Base-by-base conservation (phyloP, 1,284 basidiomycete species). In the Fomitopsis schrenkii region DNA sequence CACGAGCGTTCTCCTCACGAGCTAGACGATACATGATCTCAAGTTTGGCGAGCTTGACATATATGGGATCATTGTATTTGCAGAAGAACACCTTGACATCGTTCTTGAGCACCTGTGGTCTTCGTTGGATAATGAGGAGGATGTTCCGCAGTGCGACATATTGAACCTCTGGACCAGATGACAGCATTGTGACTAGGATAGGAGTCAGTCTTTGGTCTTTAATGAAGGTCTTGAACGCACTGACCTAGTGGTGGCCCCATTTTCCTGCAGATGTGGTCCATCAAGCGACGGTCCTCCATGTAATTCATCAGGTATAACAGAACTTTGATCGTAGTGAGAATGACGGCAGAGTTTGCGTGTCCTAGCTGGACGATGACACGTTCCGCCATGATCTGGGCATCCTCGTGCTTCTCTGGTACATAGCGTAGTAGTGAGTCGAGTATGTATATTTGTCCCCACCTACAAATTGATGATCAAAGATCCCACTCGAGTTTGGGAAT, bases 21-120 rank as follows among this genome's bases (percentile, higher is more conserved):
- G 95, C 94, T 28, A 99, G 81, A 17, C 97, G 87, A 74, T 98
- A 97, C 90, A 99, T 98, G 70, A 99, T 98, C 74, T 99, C 97
- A 61, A 99, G 82, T 73, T 99, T 99, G 58, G 96, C 96, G 41
- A 99, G 84, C 75, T 99, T 99, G 76, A 99, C 95, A 75, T 99
- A 99, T 65, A 97, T 95, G 2, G 97, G 97, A 72, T 99, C 97
- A 72, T 98, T 99, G 77, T 99, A 99, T 76, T 98, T 99, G 89
- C 96, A 98, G 78, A 99, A 99, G 78, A 99, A 99, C 22, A 98
- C 95, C 66, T 95, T 93, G 74, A 99, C 96, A 71, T 99, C 97
- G 75, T 98, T 97, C 75, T 94, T 92, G 57, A 99, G 80, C 15
- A 99, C 94, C 44, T 90, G 78, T 8, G 97, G 95, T 57, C 97